These are phyloP conservation scores for Lactarius deliciosus DNA, from an alignment of 768 basidiomycete species.

Conservation along the genomic window DNA sequence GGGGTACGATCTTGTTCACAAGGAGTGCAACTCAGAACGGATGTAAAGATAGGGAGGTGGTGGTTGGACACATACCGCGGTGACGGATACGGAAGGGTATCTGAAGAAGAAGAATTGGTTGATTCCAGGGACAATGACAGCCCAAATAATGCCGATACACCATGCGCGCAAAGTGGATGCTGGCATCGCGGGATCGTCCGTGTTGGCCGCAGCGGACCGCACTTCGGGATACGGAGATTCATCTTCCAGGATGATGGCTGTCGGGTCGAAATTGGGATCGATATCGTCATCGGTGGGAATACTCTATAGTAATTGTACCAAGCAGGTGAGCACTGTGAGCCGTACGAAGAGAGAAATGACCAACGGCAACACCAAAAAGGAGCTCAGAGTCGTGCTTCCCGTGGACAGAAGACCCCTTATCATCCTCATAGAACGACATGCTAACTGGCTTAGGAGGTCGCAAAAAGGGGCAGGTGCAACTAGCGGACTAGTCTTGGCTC, in stretches of 20 bases:
- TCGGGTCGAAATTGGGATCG: slow-evolving; percentile 29
- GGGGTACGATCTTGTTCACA: slow-evolving; percentile 49
- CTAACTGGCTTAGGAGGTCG: slow-evolving; percentile 4
- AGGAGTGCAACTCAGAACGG: not conserved
- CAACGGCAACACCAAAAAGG: not conserved
- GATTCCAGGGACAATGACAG: slow-evolving; percentile 63
- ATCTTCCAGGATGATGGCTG: slow-evolving; percentile 33
- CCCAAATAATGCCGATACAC: slow-evolving; percentile 44
- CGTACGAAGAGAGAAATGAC: not conserved
- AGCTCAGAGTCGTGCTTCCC: slow-evolving; percentile 18
- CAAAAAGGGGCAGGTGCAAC: slow-evolving; percentile 5
- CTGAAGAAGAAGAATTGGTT: slow-evolving; percentile 78
- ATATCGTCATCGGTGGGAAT: not conserved
- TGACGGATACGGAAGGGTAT: slow-evolving; percentile 47
- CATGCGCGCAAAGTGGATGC: slow-evolving; percentile 40
- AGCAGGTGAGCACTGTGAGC: not conserved
- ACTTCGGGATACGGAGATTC: slow-evolving; percentile 57
- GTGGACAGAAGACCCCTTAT: slow-evolving; percentile 28
- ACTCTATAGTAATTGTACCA: not conserved
- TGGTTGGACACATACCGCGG: not conserved
- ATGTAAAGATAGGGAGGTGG: too few species aligned
- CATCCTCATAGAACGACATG: slow-evolving; percentile 29
- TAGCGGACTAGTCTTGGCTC: not conserved
- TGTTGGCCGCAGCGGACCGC: slow-evolving; percentile 49
- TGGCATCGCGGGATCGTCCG: slow-evolving; percentile 46